phyloP scores from a whole-genome alignment of 768 basidiomycete genomes.

The Kwoniella dendrophila region DNA sequence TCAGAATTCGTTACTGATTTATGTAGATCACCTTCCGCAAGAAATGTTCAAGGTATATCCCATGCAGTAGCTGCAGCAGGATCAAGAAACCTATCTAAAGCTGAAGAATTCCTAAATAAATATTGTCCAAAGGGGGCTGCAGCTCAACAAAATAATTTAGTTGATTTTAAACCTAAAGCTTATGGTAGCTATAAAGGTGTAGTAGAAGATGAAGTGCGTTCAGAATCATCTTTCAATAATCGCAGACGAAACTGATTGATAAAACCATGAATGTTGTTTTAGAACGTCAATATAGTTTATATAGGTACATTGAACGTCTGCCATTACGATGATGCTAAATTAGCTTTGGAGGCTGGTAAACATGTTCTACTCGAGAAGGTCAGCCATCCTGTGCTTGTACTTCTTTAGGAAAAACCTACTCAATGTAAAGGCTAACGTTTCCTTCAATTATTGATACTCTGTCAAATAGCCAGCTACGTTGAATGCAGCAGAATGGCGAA shows the following conservation, averaged over 20 bases:
- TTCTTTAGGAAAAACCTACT: too few species aligned
- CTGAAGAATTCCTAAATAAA: conserved; percentile 44
- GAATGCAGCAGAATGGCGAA: conserved; percentile 49
- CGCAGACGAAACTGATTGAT: neutral
- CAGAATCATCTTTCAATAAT: neutral
- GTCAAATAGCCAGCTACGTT: conserved; percentile 42
- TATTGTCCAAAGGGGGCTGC: conserved; percentile 41
- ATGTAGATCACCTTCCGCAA: conserved; percentile 27
- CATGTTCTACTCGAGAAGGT: conserved; percentile 55
- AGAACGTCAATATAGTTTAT: conserved; percentile 55
- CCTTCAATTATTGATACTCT: neutral
- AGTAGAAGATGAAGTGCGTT: conserved; percentile 34
- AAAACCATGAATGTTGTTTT: neutral
- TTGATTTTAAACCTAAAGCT: conserved; percentile 30
- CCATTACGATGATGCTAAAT: conserved; percentile 50
- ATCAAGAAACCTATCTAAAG: conserved; percentile 40
- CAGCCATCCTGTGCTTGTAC: neutral
- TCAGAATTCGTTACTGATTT: conserved; percentile 47
- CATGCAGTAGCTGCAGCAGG: conserved; percentile 53
- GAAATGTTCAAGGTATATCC: conserved; percentile 42
- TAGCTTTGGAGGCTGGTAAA: conserved; percentile 52
- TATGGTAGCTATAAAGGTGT: conserved; percentile 53
- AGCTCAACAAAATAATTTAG: conserved; percentile 38
- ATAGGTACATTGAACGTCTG: conserved; percentile 53
- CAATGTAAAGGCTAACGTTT: neutral